These are phyloP conservation scores for Trichoderma guizhouense DNA, from an alignment of 2,329 filamentous ascomycete genomes.

Conservation along the genomic window DNA sequence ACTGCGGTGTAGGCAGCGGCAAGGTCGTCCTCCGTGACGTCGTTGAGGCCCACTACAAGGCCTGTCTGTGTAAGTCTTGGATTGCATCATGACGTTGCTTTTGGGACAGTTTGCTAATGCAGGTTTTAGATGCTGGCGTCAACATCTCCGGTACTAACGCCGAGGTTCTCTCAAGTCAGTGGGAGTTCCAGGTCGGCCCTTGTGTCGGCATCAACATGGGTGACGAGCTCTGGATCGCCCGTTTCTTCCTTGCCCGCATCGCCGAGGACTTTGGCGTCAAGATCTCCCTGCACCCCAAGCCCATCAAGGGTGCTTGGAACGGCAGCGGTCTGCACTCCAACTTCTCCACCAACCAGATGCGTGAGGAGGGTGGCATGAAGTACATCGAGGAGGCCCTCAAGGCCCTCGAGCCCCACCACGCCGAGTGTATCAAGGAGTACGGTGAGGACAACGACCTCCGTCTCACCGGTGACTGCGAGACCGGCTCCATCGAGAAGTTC, in stretches of 20 bases:
- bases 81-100: not conserved
- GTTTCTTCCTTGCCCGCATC: constrained; percentile 82
- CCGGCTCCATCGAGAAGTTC: constrained; percentile 89
- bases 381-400: constrained; percentile 82
- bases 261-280: constrained; percentile 95
- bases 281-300: constrained; percentile 95
- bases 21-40: constrained; percentile 98
- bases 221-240: constrained; percentile 87
- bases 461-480: constrained; percentile 92
- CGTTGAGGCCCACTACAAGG: constrained; percentile 66
- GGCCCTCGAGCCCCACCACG: constrained; percentile 75
- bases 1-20: constrained; percentile 91
- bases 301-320: constrained; percentile 90
- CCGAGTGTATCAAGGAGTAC: constrained; percentile 87
- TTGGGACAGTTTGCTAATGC: constrained; percentile 12
- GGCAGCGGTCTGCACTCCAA: constrained; percentile 91
- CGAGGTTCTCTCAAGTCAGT: constrained; percentile 97
- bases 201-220: constrained; percentile 87
- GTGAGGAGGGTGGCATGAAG: constrained; percentile 91
- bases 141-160: constrained; percentile 98
- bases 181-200: constrained; percentile 96
- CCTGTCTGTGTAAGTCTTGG: constrained; percentile 59
- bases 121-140: constrained; percentile 62
- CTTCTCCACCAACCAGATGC: constrained; percentile 88
- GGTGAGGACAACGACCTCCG: constrained; percentile 94